Percentiles rank a stretch among this genome's conserved stretches.
Conservation (phyloP, 148 eudicot species). For the Rhododendron ferrugineum region DNA sequence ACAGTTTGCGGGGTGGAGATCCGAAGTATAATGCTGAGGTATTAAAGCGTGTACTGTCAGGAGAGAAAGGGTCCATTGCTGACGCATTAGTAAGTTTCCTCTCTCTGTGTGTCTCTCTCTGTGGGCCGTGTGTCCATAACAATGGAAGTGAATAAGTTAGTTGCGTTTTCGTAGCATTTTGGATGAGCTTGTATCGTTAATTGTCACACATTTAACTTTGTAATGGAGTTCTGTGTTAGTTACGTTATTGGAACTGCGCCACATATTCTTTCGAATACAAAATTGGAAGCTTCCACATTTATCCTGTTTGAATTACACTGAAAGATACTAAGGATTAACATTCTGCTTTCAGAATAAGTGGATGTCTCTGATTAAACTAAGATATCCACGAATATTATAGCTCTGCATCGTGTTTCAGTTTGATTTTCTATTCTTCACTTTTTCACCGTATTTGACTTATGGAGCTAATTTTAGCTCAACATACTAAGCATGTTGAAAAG, state of each 20-base stretch:
- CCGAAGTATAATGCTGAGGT: conserved; percentile 83
- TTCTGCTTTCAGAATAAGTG: neutral
- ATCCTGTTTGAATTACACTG: neutral
- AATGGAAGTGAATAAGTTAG: neutral
- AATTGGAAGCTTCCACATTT: neutral
- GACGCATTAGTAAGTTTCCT: conserved; percentile 22
- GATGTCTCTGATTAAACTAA: neutral
- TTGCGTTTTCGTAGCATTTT: neutral
- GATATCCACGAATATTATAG: neutral
- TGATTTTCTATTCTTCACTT: neutral
- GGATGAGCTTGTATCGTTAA: neutral
- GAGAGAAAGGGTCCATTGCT: conserved; percentile 39
- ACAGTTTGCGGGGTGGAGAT: conserved; percentile 80
- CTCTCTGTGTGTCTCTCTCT: neutral
- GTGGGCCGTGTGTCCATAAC: neutral
- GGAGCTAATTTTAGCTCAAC: neutral
- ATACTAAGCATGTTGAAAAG: neutral
- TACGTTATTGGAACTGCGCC: neutral
- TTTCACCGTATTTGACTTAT: neutral
- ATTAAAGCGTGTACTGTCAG: neutral
- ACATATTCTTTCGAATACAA: neutral
- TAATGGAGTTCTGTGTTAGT: neutral
- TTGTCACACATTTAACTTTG: neutral
- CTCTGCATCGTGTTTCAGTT: neutral
- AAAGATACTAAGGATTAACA: neutral